A percentile compares a stretch with the other conserved stretches of the same genome.
Conservation (phyloP, 2,329 filamentous ascomycete species). For the Nothophaeocryptopus gaeumannii region DNA sequence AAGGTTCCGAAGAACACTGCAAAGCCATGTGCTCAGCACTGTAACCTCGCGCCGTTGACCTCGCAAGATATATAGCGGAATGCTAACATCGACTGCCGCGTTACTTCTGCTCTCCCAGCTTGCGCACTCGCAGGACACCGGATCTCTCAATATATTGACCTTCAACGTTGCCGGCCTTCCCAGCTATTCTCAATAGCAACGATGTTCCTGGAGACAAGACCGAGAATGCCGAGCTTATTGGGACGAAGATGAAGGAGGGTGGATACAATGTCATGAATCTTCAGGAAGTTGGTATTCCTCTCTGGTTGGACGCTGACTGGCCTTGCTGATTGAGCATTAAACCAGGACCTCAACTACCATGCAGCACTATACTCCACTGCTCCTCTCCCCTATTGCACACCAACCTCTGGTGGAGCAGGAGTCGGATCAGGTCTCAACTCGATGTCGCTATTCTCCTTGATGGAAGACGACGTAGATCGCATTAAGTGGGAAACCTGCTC, state of each 20-base stretch:
- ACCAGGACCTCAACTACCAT: constrained; percentile 66
- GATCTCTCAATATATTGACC: constrained; percentile 49
- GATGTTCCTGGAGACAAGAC: constrained; percentile 61
- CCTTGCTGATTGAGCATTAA: too few species aligned
- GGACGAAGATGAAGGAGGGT: constrained; percentile 55
- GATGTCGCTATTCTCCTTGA: constrained; percentile 57
- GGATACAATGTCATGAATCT: constrained; percentile 62
- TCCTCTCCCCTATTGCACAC: constrained; percentile 58
- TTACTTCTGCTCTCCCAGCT: too few species aligned
- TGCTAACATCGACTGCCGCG: too few species aligned
- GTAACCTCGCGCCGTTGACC: too few species aligned
- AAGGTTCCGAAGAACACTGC: too few species aligned
- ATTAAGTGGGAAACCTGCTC: constrained; percentile 60
- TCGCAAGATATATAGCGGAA: too few species aligned
- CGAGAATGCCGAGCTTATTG: constrained; percentile 57
- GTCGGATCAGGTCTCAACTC: constrained; percentile 65
- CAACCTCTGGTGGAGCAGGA: constrained; percentile 62
- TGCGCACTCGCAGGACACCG: too few species aligned
- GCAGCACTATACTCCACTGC: constrained; percentile 61
- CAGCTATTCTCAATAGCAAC: constrained; percentile 56
- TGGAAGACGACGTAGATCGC: constrained; percentile 49
- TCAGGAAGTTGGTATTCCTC: constrained; percentile 43
- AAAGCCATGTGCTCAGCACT: too few species aligned
- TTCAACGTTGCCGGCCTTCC: constrained; percentile 63
- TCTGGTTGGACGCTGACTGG: background rate